phyloP scores from a whole-genome alignment of 2,329 filamentous ascomycete species.

The Apiospora hydei region DNA sequence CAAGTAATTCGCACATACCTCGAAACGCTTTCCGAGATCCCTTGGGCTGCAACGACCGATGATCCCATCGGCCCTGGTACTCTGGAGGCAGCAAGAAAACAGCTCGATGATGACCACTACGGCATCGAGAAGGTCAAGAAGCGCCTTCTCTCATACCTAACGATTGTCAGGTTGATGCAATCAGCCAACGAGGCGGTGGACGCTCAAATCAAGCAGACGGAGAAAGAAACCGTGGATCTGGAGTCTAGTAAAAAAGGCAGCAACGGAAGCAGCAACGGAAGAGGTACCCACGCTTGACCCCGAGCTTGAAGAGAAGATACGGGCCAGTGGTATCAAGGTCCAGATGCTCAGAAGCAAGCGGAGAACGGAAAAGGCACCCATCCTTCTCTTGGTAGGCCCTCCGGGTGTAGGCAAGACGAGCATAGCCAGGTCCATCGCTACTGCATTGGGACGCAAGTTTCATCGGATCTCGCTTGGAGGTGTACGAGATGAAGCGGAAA shows the following conservation, averaged over 20 bases:
- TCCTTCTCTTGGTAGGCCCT: conserved; percentile 89
- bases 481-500: conserved; percentile 95
- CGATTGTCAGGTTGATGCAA: conserved; percentile 95
- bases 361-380: conserved; percentile 94
- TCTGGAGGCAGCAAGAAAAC: conserved; percentile 79
- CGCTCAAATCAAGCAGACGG: conserved; percentile 73
- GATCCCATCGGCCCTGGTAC: conserved; percentile 87
- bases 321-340: conserved; percentile 67
- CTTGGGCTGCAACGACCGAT: conserved; percentile 85
- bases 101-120: conserved; percentile 95
- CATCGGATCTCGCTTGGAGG: conserved; percentile 96
- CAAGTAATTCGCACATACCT: conserved; percentile 93
- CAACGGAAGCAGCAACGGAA: conserved; percentile 38
- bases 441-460: conserved; percentile 91
- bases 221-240: conserved; percentile 60
- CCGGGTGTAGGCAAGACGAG: conserved; percentile 97
- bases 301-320: conserved; percentile 49
- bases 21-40: conserved; percentile 92
- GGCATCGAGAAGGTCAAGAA: conserved; percentile 98
- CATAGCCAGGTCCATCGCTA: conserved; percentile 89
- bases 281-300: conserved; percentile 42
- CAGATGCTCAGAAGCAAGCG: conserved; percentile 81
- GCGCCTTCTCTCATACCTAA: conserved; percentile 90
- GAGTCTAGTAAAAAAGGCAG: conserved; percentile 50
- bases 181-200: conserved; percentile 85